Conservation (phyloP, 495 filamentous ascomycete species). For the Hypoxylon crocopeplum region DNA sequence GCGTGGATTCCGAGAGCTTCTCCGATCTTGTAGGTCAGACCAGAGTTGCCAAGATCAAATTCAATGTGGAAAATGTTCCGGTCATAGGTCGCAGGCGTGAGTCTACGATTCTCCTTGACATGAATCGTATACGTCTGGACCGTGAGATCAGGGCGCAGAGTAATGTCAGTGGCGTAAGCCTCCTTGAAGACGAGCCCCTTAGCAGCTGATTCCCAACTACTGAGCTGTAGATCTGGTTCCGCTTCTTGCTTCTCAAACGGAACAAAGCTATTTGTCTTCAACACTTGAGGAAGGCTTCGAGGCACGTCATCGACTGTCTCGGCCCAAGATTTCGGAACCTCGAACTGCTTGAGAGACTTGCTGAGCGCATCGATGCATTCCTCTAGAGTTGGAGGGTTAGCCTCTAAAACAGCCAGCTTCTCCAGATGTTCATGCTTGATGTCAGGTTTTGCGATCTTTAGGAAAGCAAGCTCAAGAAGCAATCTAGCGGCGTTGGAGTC, state of each 20-base stretch:
- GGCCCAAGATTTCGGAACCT: conserved; percentile 80
- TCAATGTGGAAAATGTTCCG: conserved; percentile 99
- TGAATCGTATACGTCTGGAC: conserved; percentile 86
- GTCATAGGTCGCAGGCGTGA: conserved; percentile 89
- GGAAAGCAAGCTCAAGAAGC: conserved; percentile 78
- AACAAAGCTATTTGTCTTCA: conserved; percentile 81
- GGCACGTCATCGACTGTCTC: conserved; percentile 65
- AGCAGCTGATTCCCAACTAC: conserved; percentile 79
- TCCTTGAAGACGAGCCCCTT: conserved; percentile 94
- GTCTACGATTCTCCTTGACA: conserved; percentile 92
- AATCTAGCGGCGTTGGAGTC: conserved; percentile 61
- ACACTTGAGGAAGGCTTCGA: conserved; percentile 60
- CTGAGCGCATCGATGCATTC: conserved; percentile 71
- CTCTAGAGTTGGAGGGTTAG: conserved; percentile 58
- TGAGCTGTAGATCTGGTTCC: conserved; percentile 69
- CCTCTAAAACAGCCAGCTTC: conserved; percentile 40
- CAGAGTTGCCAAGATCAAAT: conserved; percentile 90
- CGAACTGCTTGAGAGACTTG: conserved; percentile 71
- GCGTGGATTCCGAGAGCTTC: conserved; percentile 98
- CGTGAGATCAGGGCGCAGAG: conserved; percentile 82
- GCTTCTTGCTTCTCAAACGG: conserved; percentile 78
- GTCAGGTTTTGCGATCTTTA: conserved; percentile 71
- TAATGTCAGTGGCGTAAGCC: conserved; percentile 76
- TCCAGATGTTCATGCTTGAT: conserved; percentile 58
- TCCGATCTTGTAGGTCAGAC: conserved; percentile 93